Conservation (phyloP, 78 protist species). For the Pelomyxa schiedti region DNA sequence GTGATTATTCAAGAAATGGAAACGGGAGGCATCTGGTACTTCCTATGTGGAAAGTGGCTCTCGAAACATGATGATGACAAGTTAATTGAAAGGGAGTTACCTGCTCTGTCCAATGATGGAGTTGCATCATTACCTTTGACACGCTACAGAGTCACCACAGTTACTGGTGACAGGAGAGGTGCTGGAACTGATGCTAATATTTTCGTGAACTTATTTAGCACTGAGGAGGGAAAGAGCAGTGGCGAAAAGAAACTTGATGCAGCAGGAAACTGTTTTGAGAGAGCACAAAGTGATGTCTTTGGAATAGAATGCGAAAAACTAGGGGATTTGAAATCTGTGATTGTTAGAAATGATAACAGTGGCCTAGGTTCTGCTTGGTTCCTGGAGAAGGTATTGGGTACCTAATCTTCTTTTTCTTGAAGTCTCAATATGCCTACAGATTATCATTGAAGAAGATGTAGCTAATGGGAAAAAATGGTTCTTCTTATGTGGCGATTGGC, state of each 20-base stretch:
- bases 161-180: background rate
- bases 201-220: background rate
- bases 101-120: too few species aligned
- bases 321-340: background rate
- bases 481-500: too few species aligned
- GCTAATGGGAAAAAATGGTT: too few species aligned
- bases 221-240: background rate
- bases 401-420: too few species aligned
- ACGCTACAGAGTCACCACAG: background rate
- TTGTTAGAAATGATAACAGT: background rate
- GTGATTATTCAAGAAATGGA: too few species aligned
- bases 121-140: too few species aligned
- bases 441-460: too few species aligned
- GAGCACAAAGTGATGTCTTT: background rate
- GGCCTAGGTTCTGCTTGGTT: conserved; percentile 8
- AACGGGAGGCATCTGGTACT: too few species aligned
- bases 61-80: too few species aligned
- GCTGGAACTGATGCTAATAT: conserved; percentile 2
- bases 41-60: too few species aligned
- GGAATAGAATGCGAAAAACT: background rate
- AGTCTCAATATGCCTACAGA: too few species aligned
- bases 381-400: background rate
- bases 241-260: background rate
- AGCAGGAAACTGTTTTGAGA: background rate
- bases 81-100: too few species aligned